Conservation (phyloP, 2,329 filamentous ascomycete species). For the Didymella lethalis region DNA sequence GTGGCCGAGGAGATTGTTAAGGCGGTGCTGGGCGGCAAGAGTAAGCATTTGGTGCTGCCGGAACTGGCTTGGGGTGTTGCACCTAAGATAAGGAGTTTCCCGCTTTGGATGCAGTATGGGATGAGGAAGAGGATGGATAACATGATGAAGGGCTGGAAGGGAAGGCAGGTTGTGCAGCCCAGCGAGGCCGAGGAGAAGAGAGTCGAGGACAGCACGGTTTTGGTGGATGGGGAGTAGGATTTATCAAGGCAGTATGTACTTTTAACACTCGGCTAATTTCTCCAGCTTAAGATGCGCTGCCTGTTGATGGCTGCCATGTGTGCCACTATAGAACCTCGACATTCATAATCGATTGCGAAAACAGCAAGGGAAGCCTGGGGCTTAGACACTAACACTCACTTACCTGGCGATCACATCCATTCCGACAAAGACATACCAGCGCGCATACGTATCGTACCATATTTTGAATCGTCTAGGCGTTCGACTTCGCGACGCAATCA, state of each 20-base stretch:
- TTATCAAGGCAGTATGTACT: neutral
- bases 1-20: conserved; percentile 70
- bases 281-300: no score
- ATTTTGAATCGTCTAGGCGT: no score
- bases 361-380: no score
- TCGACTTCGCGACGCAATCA: no score
- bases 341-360: no score
- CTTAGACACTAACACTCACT: no score
- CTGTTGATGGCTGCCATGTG: no score
- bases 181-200: conserved; percentile 36
- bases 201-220: conserved; percentile 38
- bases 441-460: no score
- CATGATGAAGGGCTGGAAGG: conserved; percentile 48
- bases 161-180: conserved; percentile 50
- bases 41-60: conserved; percentile 65
- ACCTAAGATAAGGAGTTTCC: conserved; percentile 58
- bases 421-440: no score
- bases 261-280: no score
- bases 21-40: conserved; percentile 66
- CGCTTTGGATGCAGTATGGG: conserved; percentile 69
- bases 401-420: no score
- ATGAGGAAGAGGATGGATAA: conserved; percentile 55
- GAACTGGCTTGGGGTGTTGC: conserved; percentile 48
- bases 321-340: no score
- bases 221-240: conserved; percentile 30